Evolutionary conservation across 805 yeast species (phyloP), one percentile per base, ranked within the genome.

Genomic region (Metschnikowia corniflorae): DNA sequence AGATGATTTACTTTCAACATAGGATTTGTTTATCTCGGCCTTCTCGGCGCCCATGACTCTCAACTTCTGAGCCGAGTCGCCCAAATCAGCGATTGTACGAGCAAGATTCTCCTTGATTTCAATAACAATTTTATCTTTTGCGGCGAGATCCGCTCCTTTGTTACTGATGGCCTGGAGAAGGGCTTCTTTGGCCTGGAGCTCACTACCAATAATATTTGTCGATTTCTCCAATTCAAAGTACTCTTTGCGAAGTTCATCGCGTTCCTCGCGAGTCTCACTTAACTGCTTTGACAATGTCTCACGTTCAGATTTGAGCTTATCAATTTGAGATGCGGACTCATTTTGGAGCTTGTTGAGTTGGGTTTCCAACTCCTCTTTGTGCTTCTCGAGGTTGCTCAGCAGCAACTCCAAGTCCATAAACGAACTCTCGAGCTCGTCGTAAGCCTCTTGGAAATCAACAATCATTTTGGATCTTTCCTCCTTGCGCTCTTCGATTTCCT

Each of bases 401-500:
- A 27, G 38, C 7, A 45, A 31, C 24, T 45, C 49, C 17, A 45
- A 31, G 20, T 45, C 49, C 40, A 45, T 37, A 29, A 37, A 37
- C 6, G 38, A 23, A 17, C 41, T 47, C 17, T 54, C 57, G 16
- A 44, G 26, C 8, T 40, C 44, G 16, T 47, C 42, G 30, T 41
- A 40, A 14, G 49, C 36, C 8, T 44, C 33, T 49, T 58, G 30
- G 55, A 60, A 18, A 29, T 31, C 44, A 49, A 56, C 36, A 54
- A 33, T 12, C 40, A 47, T 41, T 49, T 59, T 37, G 51, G 45
- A 13, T 42, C 33, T 43, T 18, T 17, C 46, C 46, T 31, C 56
- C 53, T 46, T 46, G n/a, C 56, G 32, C 10, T 57, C 53, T 12
- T 50, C 50, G 2, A 51, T 36, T 6, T 50, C 52, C 7, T 50